Evolutionary conservation across 257 asterid species (phyloP).

Genomic region (Ilex asprella): DNA sequence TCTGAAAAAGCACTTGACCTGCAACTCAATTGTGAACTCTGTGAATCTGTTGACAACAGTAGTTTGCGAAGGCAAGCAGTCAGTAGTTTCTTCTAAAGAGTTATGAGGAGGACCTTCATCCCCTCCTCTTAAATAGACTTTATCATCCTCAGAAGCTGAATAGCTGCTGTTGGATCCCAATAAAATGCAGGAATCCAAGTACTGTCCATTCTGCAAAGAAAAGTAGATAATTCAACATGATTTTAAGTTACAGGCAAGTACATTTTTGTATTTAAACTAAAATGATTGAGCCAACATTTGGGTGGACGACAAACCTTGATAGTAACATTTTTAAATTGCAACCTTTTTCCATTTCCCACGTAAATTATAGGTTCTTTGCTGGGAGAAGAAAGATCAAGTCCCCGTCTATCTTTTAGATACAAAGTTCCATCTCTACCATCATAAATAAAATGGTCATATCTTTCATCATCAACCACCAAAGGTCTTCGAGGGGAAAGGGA

Average conservation of each 20-base stretch:
- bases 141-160: slow-evolving; percentile 67
- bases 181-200: slow-evolving; percentile 76
- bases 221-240: slow-evolving; percentile 11
- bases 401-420: slow-evolving; percentile 70
- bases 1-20: slow-evolving; percentile 33
- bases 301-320: slow-evolving; percentile 46
- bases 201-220: slow-evolving; percentile 56
- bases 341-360: slow-evolving; percentile 87
- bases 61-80: slow-evolving; percentile 29
- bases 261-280: slow-evolving; percentile 8
- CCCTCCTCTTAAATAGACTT: slow-evolving; percentile 56
- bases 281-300: background rate
- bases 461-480: slow-evolving; percentile 84
- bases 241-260: slow-evolving; percentile 7
- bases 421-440: slow-evolving; percentile 91
- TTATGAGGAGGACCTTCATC: slow-evolving; percentile 33
- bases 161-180: slow-evolving; percentile 91
- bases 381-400: slow-evolving; percentile 48
- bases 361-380: slow-evolving; percentile 69
- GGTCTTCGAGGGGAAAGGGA: slow-evolving; percentile 73
- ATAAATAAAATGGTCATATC: slow-evolving; percentile 63
- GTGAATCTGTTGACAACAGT: slow-evolving; percentile 43
- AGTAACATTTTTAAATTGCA: slow-evolving; percentile 77
- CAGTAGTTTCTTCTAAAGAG: slow-evolving; percentile 31
- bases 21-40: slow-evolving; percentile 69